Percentiles rank a stretch among this genome's conserved stretches.
phyloP scores from a whole-genome alignment of 169 alveolate species.

The Eimeria falciformis region DNA sequence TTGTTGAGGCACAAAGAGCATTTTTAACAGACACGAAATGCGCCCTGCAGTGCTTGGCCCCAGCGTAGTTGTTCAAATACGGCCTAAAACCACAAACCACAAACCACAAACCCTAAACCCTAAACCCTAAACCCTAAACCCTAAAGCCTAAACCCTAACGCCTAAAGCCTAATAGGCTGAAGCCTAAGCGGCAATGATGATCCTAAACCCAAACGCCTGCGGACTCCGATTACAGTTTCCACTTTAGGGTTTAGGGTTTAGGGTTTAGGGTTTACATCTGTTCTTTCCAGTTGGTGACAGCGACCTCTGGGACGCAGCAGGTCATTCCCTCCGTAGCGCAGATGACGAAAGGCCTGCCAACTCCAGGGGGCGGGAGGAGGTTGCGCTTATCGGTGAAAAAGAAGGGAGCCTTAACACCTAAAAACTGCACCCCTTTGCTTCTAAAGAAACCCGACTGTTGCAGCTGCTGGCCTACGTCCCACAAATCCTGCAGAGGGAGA shows the following conservation, averaged over 20 bases:
- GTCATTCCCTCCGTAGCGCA: conserved; percentile 83
- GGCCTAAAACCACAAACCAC: not conserved
- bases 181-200: conserved; percentile 40
- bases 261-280: no score
- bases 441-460: conserved; percentile 52
- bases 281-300: conserved; percentile 81
- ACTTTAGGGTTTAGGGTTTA: no score
- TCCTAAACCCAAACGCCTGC: not conserved
- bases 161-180: not conserved
- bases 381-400: conserved; percentile 72
- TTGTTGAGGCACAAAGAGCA: conserved; percentile 56
- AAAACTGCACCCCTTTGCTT: conserved; percentile 53
- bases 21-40: conserved; percentile 59
- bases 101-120: not conserved
- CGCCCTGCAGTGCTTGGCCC: conserved; percentile 35
- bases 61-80: conserved; percentile 49
- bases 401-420: conserved; percentile 8
- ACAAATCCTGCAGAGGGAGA: conserved; percentile 62
- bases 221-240: no score
- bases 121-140: conserved; percentile 18
- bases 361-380: conserved; percentile 83
- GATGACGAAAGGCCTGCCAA: conserved; percentile 79
- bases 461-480: conserved; percentile 62
- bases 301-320: conserved; percentile 83
- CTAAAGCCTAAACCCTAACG: not conserved